These are phyloP conservation scores for Scytalidium sp. DNA, from an alignment of 2,329 filamentous ascomycete species.

Conservation along the genomic window DNA sequence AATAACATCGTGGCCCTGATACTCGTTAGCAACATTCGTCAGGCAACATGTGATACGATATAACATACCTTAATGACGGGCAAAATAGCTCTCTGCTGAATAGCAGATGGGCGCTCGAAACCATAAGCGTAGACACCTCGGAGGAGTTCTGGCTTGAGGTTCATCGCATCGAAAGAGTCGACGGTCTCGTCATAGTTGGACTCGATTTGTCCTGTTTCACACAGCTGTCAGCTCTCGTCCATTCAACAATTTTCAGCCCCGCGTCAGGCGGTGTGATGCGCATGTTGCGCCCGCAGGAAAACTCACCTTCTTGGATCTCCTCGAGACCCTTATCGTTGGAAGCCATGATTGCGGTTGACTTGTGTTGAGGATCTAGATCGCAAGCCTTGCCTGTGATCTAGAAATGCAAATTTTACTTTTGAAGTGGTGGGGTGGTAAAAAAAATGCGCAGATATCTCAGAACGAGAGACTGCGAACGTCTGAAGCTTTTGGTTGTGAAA, in stretches of 20 bases:
- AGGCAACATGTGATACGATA: neutral
- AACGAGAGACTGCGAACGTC: constrained; percentile 27
- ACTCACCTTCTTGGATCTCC: constrained; percentile 93
- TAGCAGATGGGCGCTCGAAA: constrained; percentile 99
- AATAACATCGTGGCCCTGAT: constrained; percentile 90
- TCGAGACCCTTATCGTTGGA: constrained; percentile 91
- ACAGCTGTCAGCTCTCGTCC: constrained; percentile 19
- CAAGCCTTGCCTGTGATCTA: constrained; percentile 79
- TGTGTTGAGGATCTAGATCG: constrained; percentile 60
- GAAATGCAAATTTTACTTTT: constrained; percentile 32
- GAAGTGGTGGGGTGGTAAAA: constrained; percentile 21
- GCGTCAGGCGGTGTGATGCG: constrained; percentile 17
- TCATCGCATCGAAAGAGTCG: constrained; percentile 99
- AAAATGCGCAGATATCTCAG: constrained; percentile 26
- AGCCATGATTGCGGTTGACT: constrained; percentile 89
- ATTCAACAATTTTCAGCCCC: constrained; percentile 4
- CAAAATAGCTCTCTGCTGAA: constrained; percentile 99
- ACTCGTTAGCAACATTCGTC: constrained; percentile 15
- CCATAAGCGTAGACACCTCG: constrained; percentile 99
- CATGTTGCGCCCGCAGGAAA: constrained; percentile 11
- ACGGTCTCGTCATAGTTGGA: constrained; percentile 99
- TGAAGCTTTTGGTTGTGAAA: constrained; percentile 21
- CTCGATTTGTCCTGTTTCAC: constrained; percentile 85
- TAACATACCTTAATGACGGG: constrained; percentile 93
- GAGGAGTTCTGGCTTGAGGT: constrained; percentile 93